Conservation (phyloP, 169 alveolate genomes). For the Plasmodium cynomolgi region DNA sequence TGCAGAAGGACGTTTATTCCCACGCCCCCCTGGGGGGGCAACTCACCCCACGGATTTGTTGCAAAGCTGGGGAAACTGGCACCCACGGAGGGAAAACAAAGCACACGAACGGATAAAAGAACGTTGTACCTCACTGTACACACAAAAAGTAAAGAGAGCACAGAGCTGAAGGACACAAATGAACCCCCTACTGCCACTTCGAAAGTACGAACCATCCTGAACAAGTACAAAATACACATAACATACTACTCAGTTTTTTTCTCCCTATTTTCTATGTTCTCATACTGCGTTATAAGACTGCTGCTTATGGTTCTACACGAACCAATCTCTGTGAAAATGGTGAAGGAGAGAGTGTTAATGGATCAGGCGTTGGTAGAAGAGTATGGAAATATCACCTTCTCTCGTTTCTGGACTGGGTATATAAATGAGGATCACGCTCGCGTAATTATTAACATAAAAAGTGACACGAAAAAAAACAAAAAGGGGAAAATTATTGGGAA, state of each 20-base stretch:
- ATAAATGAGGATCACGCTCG: conserved; percentile 37
- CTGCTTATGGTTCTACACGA: conserved; percentile 33
- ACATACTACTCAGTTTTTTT: conserved; percentile 20
- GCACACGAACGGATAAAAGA: neutral
- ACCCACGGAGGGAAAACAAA: neutral
- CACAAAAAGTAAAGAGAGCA: neutral
- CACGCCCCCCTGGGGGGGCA: neutral
- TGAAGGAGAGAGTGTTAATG: conserved; percentile 44
- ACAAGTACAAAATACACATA: conserved; percentile 12
- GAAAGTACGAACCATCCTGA: neutral
- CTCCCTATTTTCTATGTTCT: conserved; percentile 23
- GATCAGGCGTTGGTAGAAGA: conserved; percentile 44
- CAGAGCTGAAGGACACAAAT: neutral
- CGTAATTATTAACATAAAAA: conserved; percentile 23
- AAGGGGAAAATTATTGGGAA: conserved; percentile 46
- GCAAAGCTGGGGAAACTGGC: neutral
- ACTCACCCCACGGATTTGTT: neutral
- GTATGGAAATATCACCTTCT: conserved; percentile 27
- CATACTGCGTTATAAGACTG: conserved; percentile 25
- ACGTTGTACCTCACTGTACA: neutral
- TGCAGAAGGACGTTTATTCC: neutral
- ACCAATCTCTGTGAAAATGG: conserved; percentile 27
- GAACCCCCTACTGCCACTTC: neutral
- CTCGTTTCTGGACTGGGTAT: conserved; percentile 54
- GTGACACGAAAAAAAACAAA: conserved; percentile 20